These are phyloP conservation scores for Hypseocharis bilobata DNA, from an alignment of 441 rosid species.

Conservation along the genomic window DNA sequence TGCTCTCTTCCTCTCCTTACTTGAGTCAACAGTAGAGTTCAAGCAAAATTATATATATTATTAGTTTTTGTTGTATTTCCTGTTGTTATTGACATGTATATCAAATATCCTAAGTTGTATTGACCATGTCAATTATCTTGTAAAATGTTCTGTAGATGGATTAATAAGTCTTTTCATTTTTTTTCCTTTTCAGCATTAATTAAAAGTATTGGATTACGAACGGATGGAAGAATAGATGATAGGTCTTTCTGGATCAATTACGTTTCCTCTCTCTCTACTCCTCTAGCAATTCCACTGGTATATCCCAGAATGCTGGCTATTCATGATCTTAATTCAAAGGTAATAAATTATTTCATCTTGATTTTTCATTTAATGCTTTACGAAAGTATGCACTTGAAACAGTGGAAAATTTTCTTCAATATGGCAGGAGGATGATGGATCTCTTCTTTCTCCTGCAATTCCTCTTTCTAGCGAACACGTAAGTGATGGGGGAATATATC, in stretches of 20 bases:
- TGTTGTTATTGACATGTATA: too few relatives aligned
- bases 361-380: background rate
- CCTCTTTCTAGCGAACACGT: slow-evolving; percentile 85
- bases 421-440: slow-evolving; percentile 54
- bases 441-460: slow-evolving; percentile 51
- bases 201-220: slow-evolving; percentile 65
- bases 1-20: background rate
- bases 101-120: background rate
- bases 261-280: slow-evolving; percentile 62
- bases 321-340: slow-evolving; percentile 70
- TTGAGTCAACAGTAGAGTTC: too few relatives aligned
- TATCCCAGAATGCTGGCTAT: slow-evolving; percentile 85
- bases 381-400: slow-evolving; percentile 12
- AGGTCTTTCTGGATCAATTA: slow-evolving; percentile 77
- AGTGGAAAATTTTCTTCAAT: slow-evolving; percentile 13
- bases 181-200: slow-evolving; percentile 48
- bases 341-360: slow-evolving; percentile 12
- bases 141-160: background rate
- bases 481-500: slow-evolving; percentile 78
- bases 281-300: slow-evolving; percentile 72
- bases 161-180: slow-evolving; percentile 14
- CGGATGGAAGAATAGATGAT: slow-evolving; percentile 83
- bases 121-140: background rate
- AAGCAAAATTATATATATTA: too few relatives aligned
- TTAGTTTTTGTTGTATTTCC: too few relatives aligned